phyloP scores from a whole-genome alignment of 2,329 filamentous ascomycete genomes.

The Trichoderma gracile region DNA sequence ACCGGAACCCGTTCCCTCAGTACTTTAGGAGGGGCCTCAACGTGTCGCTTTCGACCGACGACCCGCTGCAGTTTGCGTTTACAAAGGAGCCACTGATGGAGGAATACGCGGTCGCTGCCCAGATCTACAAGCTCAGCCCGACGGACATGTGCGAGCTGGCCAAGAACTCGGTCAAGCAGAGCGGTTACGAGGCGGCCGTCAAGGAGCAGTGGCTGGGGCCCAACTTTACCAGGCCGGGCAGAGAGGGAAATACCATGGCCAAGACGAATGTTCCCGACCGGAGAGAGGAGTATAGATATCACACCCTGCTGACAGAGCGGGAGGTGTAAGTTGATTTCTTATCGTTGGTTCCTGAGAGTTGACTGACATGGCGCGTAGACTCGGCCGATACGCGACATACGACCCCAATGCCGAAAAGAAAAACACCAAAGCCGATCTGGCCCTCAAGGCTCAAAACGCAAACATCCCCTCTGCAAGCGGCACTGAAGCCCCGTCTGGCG shows the following conservation, averaged over 20 bases:
- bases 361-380: constrained; percentile 34
- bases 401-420: constrained; percentile 27
- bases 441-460: constrained; percentile 29
- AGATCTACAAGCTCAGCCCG: constrained; percentile 96
- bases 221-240: constrained; percentile 75
- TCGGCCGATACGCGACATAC: constrained; percentile 47
- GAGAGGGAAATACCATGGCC: constrained; percentile 84
- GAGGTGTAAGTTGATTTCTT: constrained; percentile 64
- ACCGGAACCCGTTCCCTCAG: constrained; percentile 92
- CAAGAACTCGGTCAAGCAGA: constrained; percentile 93
- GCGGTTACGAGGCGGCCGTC: constrained; percentile 84
- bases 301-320: constrained; percentile 81
- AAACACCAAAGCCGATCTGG: background rate
- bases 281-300: constrained; percentile 82
- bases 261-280: constrained; percentile 97
- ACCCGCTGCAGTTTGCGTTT: constrained; percentile 95
- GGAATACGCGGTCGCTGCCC: constrained; percentile 95
- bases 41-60: constrained; percentile 93
- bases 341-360: background rate
- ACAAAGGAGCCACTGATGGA: constrained; percentile 98
- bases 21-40: constrained; percentile 96
- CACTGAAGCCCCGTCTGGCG: constrained; percentile 2
- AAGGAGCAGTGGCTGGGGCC: constrained; percentile 91
- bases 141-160: constrained; percentile 99
- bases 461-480: constrained; percentile 6